Conservation (phyloP, 352 stramenopile genomes). For the Achlya hypogyna region DNA sequence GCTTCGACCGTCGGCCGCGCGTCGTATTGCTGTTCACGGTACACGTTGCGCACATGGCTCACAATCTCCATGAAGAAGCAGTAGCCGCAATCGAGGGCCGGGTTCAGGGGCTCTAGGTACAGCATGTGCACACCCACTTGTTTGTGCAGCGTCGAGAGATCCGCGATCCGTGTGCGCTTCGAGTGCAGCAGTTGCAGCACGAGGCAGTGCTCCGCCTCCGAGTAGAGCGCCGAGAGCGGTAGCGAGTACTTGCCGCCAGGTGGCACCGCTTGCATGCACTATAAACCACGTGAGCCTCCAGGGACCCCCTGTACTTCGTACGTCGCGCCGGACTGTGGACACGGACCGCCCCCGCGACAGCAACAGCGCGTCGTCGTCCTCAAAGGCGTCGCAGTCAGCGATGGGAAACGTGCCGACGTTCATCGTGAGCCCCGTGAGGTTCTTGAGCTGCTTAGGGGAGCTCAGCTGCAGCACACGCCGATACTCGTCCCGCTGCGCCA, state of each 20-base stretch:
- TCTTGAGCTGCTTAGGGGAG: slow-evolving; percentile 84
- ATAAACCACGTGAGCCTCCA: background rate
- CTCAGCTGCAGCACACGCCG: slow-evolving; percentile 72
- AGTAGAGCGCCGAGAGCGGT: slow-evolving; percentile 70
- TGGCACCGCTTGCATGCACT: slow-evolving; percentile 18
- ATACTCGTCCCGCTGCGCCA: slow-evolving; percentile 77
- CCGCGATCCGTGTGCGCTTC: slow-evolving; percentile 69
- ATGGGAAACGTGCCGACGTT: slow-evolving; percentile 69
- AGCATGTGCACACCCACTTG: slow-evolving; percentile 30
- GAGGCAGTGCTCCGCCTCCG: slow-evolving; percentile 65
- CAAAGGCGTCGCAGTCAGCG: slow-evolving; percentile 21
- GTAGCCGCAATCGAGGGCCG: slow-evolving; percentile 32
- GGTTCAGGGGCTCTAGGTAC: slow-evolving; percentile 5
- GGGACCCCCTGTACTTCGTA: background rate
- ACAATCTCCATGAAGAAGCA: slow-evolving; percentile 81
- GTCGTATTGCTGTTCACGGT: slow-evolving; percentile 76
- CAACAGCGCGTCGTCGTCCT: slow-evolving; percentile 36
- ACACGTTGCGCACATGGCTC: slow-evolving; percentile 78
- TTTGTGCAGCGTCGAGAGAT: slow-evolving; percentile 62
- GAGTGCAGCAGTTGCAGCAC: slow-evolving; percentile 80
- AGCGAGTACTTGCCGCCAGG: slow-evolving; percentile 57
- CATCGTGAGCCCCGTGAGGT: slow-evolving; percentile 76
- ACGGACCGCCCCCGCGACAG: background rate
- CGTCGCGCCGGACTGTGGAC: background rate
- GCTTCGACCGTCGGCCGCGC: slow-evolving; percentile 30